Evolutionary conservation across 1,139 yeast species (phyloP), one percentile per base, ranked within the genome.

Genomic region (Kodamaea ohmeri): DNA sequence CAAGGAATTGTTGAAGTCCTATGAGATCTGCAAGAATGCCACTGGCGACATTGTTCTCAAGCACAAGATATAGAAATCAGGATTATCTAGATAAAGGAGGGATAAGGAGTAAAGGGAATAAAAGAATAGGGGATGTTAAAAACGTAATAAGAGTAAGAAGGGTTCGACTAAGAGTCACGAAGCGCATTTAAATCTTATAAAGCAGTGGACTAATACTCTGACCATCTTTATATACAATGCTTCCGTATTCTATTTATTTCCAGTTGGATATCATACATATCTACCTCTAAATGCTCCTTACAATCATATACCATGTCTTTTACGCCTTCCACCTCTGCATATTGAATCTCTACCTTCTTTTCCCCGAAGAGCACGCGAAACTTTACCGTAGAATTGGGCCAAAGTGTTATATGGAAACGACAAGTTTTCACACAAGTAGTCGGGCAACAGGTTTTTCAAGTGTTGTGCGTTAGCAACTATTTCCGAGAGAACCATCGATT

Each of bases 351-450:
- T 24, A 25, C 16, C 25, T 25, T 31, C 21, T 25, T 25, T 69
- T 75, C 49, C 75, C 75, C n/a, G n/a, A 49, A 79, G 63, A 2
- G 83, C 81, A 50, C 76, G 65, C 43, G 64, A 63, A 47, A 79
- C 68, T 50, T 78, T 79, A 43, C 71, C 66, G 49, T 76, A 79
- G 49, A 79, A 79, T 52, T 76, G 83, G 31, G 78, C 70, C 42
- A 80, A 61, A 6, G 82, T 76, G 42, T 70, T 73, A 42, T 74
- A 65, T 11, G 80, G 80, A 56, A 83, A 83, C 4, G 81, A 70
- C 46, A 83, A 62, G 43, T 75, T 73, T 41, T 79, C 85, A 47
- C 80, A 69, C 44, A 83, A 67, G 51, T 82, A 83, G 11, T 76
- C 83, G 0, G 90, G 90, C 39, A 83, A 57, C 3, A 62, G 55